phyloP scores from a whole-genome alignment of 2,329 filamentous ascomycete genomes.

The Hawksworthiomyces lignivorus region DNA sequence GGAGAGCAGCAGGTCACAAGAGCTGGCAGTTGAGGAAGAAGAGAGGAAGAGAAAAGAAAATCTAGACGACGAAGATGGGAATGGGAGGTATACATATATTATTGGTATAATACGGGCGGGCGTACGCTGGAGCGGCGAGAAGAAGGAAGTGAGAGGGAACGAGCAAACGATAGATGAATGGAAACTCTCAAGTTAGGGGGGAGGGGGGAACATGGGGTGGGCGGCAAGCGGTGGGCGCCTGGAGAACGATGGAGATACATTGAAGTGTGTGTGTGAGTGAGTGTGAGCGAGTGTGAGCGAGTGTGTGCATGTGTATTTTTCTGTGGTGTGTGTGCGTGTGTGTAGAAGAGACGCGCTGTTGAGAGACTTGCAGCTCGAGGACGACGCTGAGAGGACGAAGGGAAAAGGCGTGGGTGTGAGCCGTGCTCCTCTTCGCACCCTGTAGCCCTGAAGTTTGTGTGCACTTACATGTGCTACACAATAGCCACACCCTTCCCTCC shows the following conservation, averaged over 20 bases:
- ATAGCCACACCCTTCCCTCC: neutral
- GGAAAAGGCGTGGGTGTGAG: neutral
- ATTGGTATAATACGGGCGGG: no score
- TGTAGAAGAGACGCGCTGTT: neutral
- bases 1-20: slow-evolving; percentile 20
- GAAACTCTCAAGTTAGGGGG: neutral
- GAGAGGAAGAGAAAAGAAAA: neutral
- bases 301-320: neutral
- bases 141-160: no score
- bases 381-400: neutral
- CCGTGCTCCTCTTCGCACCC: neutral
- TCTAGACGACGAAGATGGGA: no score
- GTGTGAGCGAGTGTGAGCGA: neutral
- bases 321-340: no score
- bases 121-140: no score
- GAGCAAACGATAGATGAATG: no score
- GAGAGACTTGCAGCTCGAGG: slow-evolving; percentile 1
- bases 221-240: slow-evolving; percentile 7
- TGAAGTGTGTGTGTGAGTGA: slow-evolving; percentile 2
- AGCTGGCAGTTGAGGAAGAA: slow-evolving; percentile 23
- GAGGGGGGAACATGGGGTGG: slow-evolving; percentile 6
- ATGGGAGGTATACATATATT: no score
- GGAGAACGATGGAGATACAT: neutral
- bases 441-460: no score
- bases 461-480: no score